Base-by-base conservation (phyloP, 2,329 filamentous ascomycete genomes). In the Didymosphaeria variabile region DNA sequence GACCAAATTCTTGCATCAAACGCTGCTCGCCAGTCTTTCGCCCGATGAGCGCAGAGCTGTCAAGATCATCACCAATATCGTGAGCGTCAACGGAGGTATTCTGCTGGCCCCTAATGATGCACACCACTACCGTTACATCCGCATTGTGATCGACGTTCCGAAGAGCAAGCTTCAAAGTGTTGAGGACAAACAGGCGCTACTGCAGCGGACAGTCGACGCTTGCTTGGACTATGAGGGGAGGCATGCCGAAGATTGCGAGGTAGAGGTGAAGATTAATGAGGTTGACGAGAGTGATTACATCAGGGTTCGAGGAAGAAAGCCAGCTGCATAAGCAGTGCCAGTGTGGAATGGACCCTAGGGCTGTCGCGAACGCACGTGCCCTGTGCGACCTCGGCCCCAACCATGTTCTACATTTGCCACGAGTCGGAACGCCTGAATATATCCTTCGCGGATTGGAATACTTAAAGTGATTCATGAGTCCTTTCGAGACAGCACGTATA, bases 221-320 rank as follows among this genome's bases (percentile, higher is more conserved):
- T 54, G 51, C 23, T 44, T 54, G 10, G n/a, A 31, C 12, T 44
- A 54, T 17, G 38, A 54, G 38, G 38, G 51, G 31, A 54, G 15
- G 38, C n/a, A 54, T 45, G 51, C 51, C 10, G 36, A 19, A 5
- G 36, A 54, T 1, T 54, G 51, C 38, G 51, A 54, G 51, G 51
- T 54, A 23, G 51, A 54, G 38, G 38, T 54, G 15, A 54, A 44
- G 23, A 32, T 54, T 13, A 54, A 44, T 54, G 51, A 54, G 40
- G 36, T 54, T 21, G 51, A 54, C 7, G 51, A 44, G 21, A 10
- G 38, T 8, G 8, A 44, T 17, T 54, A 32, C 17, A 40, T 54
- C 23, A 44, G 51, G 17, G 51, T 44, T 21, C 23, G 21, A 17
- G 45, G 45, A 15, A 47, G 45, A 47, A 31, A 31, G 19, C 19